Evolutionary conservation across 2,329 filamentous ascomycete genomes (phyloP), one percentile per base, ranked within the genome.

Genomic region (Fusarium coffeatum): DNA sequence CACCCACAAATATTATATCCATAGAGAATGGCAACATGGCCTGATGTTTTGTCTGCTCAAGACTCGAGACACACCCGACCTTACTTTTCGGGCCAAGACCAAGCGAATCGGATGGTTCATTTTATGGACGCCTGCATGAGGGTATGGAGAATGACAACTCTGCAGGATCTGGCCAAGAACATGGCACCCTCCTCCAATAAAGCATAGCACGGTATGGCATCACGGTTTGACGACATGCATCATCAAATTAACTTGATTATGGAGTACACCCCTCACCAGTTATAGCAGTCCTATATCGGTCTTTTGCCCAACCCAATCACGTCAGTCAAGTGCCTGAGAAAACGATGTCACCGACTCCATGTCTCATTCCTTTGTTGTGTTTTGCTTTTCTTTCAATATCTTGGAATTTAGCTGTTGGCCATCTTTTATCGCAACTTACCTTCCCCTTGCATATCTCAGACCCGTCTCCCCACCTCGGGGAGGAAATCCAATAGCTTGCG

Each of bases 251-350:
- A 40, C 37, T 43, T 54, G 49, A 34, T 63, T 40, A 53, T 43
- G 40, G 40, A 62, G 28, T 54, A 41, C 41, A 48, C 32, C 32
- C 32, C 25, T 59, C 41, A 40, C 41, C 47, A 48, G 40, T 47
- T 16, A 41, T 43, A 37, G 48, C 41, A 40, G n/a, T 12, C 8
- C 32, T 51, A 46, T 34, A 49, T 55, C 43, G 22, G 47, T 59
- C 49, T 47, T 34, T 54, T 34, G 28, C 25, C 47, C 50, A 45
- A 37, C 49, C 68, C 68, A 71, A 71, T 71, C 53, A 66, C 43
- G 53, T 55, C 34, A 37, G 55, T 20, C 22, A 45, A 71, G 68
- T 69, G 68, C 68, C 68, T 71, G 68, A 48, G 53, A 66, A 45
- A 37, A 47, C 23, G 49, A 46, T 50, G 48, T 55, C 57, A 57